These are phyloP conservation scores for Diplotaxis tenuifolia DNA, from an alignment of 345 rosid genomes.

Conservation along the genomic window DNA sequence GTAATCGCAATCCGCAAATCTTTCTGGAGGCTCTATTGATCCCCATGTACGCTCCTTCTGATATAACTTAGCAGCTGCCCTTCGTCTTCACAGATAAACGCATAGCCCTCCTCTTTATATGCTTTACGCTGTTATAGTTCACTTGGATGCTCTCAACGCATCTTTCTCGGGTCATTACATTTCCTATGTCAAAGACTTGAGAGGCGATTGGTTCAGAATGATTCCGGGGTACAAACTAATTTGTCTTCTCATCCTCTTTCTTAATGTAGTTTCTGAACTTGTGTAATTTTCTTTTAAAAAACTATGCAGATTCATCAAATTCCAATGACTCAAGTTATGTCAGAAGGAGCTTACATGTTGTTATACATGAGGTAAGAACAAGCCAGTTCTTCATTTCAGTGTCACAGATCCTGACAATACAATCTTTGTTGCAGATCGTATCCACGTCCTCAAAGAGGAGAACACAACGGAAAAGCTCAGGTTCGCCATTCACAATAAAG, in stretches of 20 bases:
- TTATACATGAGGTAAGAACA: conserved; percentile 70
- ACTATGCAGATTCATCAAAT: conserved; percentile 62
- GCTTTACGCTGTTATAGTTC: no score
- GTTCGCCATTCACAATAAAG: conserved; percentile 35
- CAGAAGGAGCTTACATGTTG: conserved; percentile 87
- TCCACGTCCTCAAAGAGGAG: conserved; percentile 59
- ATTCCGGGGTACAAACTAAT: conserved; percentile 52
- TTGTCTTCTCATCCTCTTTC: conserved; percentile 5
- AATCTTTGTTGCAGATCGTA: conserved; percentile 44
- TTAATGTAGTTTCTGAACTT: not conserved
- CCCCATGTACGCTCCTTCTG: no score
- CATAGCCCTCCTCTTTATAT: no score
- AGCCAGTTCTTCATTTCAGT: not conserved
- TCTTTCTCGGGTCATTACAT: conserved; percentile 85
- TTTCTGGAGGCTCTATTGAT: no score
- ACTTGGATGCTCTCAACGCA: conserved; percentile 81
- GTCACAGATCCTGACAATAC: not conserved
- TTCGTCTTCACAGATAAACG: no score
- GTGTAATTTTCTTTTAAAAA: not conserved
- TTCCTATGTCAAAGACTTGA: conserved; percentile 68
- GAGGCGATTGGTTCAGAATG: conserved; percentile 75
- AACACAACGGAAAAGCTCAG: conserved; percentile 38
- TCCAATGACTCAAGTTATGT: conserved; percentile 81
- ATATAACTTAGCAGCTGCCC: no score
- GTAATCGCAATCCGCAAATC: no score